Conservation (phyloP, 2,329 filamentous ascomycete species). For the Stagonosporopsis vannaccii region DNA sequence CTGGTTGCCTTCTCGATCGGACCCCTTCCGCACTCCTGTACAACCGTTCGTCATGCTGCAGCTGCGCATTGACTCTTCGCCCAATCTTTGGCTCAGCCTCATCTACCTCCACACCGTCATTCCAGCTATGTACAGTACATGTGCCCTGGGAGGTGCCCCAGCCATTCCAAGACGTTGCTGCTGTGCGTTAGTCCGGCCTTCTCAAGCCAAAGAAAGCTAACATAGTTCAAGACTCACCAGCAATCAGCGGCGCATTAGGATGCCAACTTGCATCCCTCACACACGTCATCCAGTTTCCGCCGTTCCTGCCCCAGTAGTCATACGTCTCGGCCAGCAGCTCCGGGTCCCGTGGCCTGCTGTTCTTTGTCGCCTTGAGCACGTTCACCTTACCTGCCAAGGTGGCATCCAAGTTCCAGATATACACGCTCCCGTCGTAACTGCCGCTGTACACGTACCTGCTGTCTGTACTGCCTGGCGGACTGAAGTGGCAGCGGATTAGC, state of each 20-base stretch:
- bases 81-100: constrained; percentile 52
- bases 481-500: constrained; percentile 94
- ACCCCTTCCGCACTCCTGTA: constrained; percentile 34
- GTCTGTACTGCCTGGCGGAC: constrained; percentile 83
- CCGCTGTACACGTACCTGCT: constrained; percentile 93
- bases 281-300: constrained; percentile 73
- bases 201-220: background rate
- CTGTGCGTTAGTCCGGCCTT: constrained; percentile 20
- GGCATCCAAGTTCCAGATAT: constrained; percentile 92
- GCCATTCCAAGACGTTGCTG: constrained; percentile 84
- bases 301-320: constrained; percentile 62
- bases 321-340: constrained; percentile 64
- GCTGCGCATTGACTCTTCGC: constrained; percentile 45
- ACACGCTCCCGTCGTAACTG: constrained; percentile 86
- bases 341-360: constrained; percentile 63
- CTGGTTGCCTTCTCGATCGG: constrained; percentile 28
- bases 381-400: constrained; percentile 81
- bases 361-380: constrained; percentile 73
- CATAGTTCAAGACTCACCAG: constrained; percentile 56
- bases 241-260: constrained; percentile 81
- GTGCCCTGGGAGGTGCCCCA: constrained; percentile 76
- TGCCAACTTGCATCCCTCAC: constrained; percentile 93
- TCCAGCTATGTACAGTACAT: constrained; percentile 80
- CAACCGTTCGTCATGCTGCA: constrained; percentile 48
- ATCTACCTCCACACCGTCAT: constrained; percentile 72